These are phyloP conservation scores for Parietichytrium sp. DNA, from an alignment of 108 stramenopile species.

Conservation along the genomic window DNA sequence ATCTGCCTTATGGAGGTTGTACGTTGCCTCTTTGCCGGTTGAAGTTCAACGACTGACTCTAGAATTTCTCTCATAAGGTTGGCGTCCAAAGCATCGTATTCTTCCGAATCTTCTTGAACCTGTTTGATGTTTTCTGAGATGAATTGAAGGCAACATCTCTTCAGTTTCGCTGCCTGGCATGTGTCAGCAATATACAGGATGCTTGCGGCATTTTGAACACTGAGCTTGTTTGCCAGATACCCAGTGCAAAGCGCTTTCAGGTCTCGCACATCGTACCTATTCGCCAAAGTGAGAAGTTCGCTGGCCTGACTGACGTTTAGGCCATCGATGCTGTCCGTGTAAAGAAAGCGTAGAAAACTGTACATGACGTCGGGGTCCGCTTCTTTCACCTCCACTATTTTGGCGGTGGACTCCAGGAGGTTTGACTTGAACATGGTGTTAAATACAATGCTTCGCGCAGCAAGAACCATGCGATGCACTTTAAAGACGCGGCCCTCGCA, in stretches of 20 bases:
- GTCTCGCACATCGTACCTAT: background rate
- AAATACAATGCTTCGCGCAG: conserved; percentile 22
- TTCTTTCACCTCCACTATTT: conserved; percentile 35
- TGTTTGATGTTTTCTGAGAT: background rate
- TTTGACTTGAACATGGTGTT: conserved; percentile 31
- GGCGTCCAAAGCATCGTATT: background rate
- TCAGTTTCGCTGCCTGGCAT: background rate
- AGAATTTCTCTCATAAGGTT: background rate
- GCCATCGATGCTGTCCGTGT: background rate
- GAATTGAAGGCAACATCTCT: background rate
- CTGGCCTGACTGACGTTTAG: background rate
- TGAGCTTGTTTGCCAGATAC: background rate
- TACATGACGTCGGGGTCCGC: conserved; percentile 27
- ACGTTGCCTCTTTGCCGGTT: conserved; percentile 4
- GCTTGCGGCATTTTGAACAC: conserved; percentile 22
- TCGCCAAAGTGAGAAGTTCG: background rate
- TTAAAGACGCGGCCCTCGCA: conserved; percentile 2
- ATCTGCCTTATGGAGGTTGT: too few relatives aligned
- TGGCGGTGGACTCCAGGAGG: background rate
- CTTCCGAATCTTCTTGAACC: background rate
- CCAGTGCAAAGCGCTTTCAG: background rate
- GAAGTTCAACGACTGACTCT: background rate
- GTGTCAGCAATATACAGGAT: background rate
- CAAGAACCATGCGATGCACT: conserved; percentile 30
- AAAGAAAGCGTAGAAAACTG: conserved; percentile 28